Conservation (phyloP, 2,329 filamentous ascomycete species). For the Sarocladium kiliense region DNA sequence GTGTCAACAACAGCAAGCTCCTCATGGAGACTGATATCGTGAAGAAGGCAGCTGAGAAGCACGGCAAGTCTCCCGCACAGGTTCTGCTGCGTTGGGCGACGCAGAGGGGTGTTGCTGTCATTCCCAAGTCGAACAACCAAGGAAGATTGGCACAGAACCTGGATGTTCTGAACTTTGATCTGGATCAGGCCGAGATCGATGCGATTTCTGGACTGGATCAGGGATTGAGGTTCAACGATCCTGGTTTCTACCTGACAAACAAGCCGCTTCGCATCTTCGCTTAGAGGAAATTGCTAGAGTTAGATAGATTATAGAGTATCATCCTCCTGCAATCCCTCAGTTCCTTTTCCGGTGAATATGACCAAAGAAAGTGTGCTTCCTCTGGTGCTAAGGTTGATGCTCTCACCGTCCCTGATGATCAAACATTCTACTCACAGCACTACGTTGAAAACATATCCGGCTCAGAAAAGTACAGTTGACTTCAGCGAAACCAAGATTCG, state of each 20-base stretch:
- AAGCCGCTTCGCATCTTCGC: conserved; percentile 47
- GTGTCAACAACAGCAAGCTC: conserved; percentile 18
- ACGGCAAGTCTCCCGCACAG: conserved; percentile 57
- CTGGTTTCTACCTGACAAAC: conserved; percentile 30
- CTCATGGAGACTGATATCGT: conserved; percentile 33
- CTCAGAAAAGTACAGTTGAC: no score
- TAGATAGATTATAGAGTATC: no score
- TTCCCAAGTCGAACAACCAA: conserved; percentile 57
- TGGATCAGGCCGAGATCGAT: conserved; percentile 49
- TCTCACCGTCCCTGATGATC: no score
- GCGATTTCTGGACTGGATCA: conserved; percentile 49
- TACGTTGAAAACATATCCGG: no score
- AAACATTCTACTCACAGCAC: no score
- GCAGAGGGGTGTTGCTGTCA: conserved; percentile 57
- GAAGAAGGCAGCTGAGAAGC: conserved; percentile 46
- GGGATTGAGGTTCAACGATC: conserved; percentile 57
- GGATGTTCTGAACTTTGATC: conserved; percentile 49
- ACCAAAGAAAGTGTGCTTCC: no score
- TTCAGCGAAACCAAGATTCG: no score
- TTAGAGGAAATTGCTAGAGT: not conserved
- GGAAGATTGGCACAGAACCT: conserved; percentile 48
- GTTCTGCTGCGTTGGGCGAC: conserved; percentile 64
- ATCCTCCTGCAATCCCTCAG: no score
- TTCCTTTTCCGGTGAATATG: no score
- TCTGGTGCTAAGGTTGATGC: no score